These are phyloP conservation scores for Pseudogymnoascus pannorum DNA, from an alignment of 2,329 filamentous ascomycete genomes.

Conservation along the genomic window DNA sequence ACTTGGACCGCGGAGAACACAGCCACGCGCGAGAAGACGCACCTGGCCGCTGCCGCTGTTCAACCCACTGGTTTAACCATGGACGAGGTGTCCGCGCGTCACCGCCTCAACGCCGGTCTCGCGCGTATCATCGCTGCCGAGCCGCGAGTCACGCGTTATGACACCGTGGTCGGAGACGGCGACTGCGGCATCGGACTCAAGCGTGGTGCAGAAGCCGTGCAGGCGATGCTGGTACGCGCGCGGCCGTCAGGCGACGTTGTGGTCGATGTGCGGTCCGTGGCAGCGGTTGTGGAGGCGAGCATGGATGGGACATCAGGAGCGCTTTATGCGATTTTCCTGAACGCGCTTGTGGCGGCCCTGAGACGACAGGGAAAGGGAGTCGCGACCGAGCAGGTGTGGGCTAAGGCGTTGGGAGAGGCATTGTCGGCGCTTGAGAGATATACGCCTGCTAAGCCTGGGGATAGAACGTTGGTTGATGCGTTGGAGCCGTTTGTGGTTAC, in stretches of 20 bases:
- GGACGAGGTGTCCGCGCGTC: slow-evolving; percentile 36
- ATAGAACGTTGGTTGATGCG: slow-evolving; percentile 85
- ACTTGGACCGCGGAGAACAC: slow-evolving; percentile 48
- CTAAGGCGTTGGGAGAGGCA: slow-evolving; percentile 59
- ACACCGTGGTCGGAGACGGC: slow-evolving; percentile 65
- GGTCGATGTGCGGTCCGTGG: slow-evolving; percentile 52
- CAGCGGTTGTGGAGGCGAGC: slow-evolving; percentile 55
- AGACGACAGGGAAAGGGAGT: slow-evolving; percentile 20
- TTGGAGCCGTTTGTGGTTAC: slow-evolving; percentile 78
- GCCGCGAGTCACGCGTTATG: slow-evolving; percentile 57
- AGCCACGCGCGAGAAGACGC: slow-evolving; percentile 25
- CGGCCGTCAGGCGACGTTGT: slow-evolving; percentile 49
- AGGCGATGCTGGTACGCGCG: slow-evolving; percentile 35
- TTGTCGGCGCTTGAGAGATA: slow-evolving; percentile 68
- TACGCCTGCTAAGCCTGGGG: slow-evolving; percentile 82
- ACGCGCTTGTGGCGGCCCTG: slow-evolving; percentile 52
- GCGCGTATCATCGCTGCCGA: slow-evolving; percentile 55
- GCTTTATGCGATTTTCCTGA: slow-evolving; percentile 69
- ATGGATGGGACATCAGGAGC: slow-evolving; percentile 75
- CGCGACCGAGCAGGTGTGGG: slow-evolving; percentile 47
- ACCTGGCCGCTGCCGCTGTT: slow-evolving; percentile 25
- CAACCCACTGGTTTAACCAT: slow-evolving; percentile 27
- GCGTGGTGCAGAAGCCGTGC: slow-evolving; percentile 56
- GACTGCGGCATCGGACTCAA: slow-evolving; percentile 65
- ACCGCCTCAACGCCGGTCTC: slow-evolving; percentile 47